Conservation (phyloP, 768 basidiomycete genomes). For the Galerina marginata region DNA sequence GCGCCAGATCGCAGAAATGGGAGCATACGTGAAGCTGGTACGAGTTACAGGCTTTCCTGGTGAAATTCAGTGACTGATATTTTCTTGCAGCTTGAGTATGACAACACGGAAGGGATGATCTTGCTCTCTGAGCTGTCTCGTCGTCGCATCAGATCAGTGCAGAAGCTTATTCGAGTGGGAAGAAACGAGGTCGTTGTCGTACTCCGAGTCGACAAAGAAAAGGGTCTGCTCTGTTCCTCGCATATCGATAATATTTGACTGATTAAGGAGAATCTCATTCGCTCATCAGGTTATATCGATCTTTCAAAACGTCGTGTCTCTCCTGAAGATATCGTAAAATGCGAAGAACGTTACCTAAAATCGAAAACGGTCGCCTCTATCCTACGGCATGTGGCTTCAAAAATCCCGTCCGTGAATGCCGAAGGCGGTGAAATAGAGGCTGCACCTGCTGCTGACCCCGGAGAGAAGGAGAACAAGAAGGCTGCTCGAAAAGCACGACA, state of each 20-base stretch:
- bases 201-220: slow-evolving; percentile 97
- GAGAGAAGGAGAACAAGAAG: slow-evolving; percentile 55
- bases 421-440: slow-evolving; percentile 32
- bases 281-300: slow-evolving; percentile 88
- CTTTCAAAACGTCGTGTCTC: slow-evolving; percentile 97
- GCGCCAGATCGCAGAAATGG: slow-evolving; percentile 99
- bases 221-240: slow-evolving; percentile 59
- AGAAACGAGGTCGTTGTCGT: slow-evolving; percentile 99
- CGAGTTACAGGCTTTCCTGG: slow-evolving; percentile 34
- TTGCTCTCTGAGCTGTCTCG: slow-evolving; percentile 96
- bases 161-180: slow-evolving; percentile 96
- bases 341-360: slow-evolving; percentile 98
- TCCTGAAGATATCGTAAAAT: slow-evolving; percentile 97
- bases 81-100: slow-evolving; percentile 85
- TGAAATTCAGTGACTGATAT: neutral
- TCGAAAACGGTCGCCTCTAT: slow-evolving; percentile 95
- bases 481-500: slow-evolving; percentile 50
- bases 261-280: neutral
- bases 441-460: slow-evolving; percentile 27
- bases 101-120: slow-evolving; percentile 99
- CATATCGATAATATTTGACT: neutral
- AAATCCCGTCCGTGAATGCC: slow-evolving; percentile 58
- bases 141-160: slow-evolving; percentile 94
- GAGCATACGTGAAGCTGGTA: slow-evolving; percentile 97
- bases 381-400: slow-evolving; percentile 88